Evolutionary conservation across 345 rosid species (phyloP), one percentile per base, ranked within the genome.

Genomic region (Turnera subulata): DNA sequence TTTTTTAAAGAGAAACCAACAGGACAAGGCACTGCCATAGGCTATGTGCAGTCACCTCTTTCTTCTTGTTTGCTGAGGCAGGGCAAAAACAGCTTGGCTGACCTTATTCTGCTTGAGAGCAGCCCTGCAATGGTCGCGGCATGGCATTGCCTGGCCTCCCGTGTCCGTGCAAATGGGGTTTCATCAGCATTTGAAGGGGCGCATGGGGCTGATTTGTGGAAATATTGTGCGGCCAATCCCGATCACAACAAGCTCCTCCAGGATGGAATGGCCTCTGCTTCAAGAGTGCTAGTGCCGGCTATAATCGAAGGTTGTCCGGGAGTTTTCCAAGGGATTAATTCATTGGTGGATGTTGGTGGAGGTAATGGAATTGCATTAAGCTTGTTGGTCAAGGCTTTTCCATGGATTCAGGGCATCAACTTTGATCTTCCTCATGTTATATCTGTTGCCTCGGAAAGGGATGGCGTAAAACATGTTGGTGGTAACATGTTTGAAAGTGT

Each of bases 371-470:
- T 84, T 32, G 18, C 78, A 43, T 16, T 82, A 68, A 58, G 77
- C 11, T 39, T 76, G 64, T n/a, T 91, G 67, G 76, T 76, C 4
- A 72, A 80, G 65, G 81, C 79, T 32, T 82, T 71, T 46, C 89
- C 97, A 2, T 72, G 77, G 80, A 74, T 88, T 35, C 50, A 50
- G 22, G 89, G 84, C 50, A 70, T 78, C 40, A 91, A 83, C 56
- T 91, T 91, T 25, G 96, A 91, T 73, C 84, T 83, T 49, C 83
- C 91, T 55, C 85, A 83, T 67, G 96, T 83, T 11, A 68, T 79
- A 11, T 46, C 71, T 14, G 68, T 2, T 29, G 84, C 89, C 6
- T 53, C 67, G 6, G 15, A 56, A 40, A 13, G 17, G 6, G 7
- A 15, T 9, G 60, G 60, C 14, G 49, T 56, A 16, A 23, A 10